phyloP scores from a whole-genome alignment of 768 basidiomycete species.

The Boletus insuetus region DNA sequence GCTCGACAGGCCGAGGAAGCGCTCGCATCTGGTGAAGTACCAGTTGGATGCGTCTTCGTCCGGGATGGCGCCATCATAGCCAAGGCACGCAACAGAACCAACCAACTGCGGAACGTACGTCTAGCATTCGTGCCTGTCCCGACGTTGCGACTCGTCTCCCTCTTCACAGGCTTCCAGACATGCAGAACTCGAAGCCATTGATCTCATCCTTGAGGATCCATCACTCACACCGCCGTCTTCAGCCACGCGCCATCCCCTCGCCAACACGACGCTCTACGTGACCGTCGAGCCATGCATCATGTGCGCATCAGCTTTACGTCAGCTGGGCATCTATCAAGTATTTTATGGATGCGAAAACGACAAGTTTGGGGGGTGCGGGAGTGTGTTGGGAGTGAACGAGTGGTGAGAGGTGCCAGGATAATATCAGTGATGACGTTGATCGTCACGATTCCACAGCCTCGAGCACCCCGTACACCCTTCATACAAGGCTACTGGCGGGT shows the following conservation, averaged over 20 bases:
- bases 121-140: not conserved
- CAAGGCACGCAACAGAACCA: constrained; percentile 88
- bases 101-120: constrained; percentile 85
- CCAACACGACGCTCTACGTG: constrained; percentile 85
- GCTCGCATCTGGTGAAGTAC: constrained; percentile 80
- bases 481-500: constrained; percentile 75
- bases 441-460: constrained; percentile 42
- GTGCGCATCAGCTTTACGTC: constrained; percentile 95
- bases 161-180: constrained; percentile 83
- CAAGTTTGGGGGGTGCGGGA: constrained; percentile 94
- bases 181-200: constrained; percentile 96
- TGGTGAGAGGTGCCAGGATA: constrained; percentile 43
- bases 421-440: not conserved
- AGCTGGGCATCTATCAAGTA: constrained; percentile 87
- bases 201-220: constrained; percentile 70
- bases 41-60: constrained; percentile 96
- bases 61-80: constrained; percentile 76
- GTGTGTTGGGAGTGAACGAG: constrained; percentile 85
- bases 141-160: not conserved
- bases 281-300: constrained; percentile 99
- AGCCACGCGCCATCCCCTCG: constrained; percentile 58
- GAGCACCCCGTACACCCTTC: constrained; percentile 70
- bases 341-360: constrained; percentile 95
- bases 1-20: constrained; percentile 79
- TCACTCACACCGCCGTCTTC: constrained; percentile 47